Conservation (phyloP, 148 eudicot genomes). For the Camellia lanceoleosa region DNA sequence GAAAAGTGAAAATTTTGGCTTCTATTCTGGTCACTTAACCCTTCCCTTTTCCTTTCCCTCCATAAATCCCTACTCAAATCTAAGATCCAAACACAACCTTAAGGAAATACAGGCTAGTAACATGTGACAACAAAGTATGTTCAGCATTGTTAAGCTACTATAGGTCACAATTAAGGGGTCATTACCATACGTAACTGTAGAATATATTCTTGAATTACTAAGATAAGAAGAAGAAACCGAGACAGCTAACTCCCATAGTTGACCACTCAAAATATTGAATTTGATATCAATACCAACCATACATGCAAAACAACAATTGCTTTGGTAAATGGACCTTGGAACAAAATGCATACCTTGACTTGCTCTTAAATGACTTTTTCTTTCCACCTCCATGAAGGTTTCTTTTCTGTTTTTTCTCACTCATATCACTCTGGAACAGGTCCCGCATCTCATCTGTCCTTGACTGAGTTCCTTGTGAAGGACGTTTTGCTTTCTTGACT, state of each 20-base stretch:
- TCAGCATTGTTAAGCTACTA: neutral
- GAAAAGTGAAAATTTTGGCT: too few species aligned
- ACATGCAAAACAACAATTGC: neutral
- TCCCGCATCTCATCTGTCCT: conserved; percentile 81
- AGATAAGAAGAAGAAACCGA: neutral
- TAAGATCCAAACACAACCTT: too few species aligned
- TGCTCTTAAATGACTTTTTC: conserved; percentile 90
- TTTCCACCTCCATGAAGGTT: conserved; percentile 37
- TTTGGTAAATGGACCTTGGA: conserved; percentile 3
- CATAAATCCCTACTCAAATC: too few species aligned
- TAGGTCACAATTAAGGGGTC: neutral
- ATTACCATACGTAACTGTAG: neutral
- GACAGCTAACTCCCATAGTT: neutral
- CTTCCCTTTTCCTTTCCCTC: too few species aligned
- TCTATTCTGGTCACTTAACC: too few species aligned
- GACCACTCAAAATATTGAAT: neutral
- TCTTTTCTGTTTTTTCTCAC: conserved; percentile 61
- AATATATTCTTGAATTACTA: neutral
- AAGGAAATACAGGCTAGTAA: neutral
- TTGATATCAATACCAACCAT: neutral
- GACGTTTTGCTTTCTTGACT: conserved; percentile 40
- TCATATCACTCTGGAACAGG: conserved; percentile 72
- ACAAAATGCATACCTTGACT: conserved; percentile 63
- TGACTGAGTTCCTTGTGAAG: conserved; percentile 39
- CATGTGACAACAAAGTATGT: neutral